These are phyloP conservation scores for Fusarium austroafricanum DNA, from an alignment of 2,329 filamentous ascomycete genomes.

Conservation along the genomic window DNA sequence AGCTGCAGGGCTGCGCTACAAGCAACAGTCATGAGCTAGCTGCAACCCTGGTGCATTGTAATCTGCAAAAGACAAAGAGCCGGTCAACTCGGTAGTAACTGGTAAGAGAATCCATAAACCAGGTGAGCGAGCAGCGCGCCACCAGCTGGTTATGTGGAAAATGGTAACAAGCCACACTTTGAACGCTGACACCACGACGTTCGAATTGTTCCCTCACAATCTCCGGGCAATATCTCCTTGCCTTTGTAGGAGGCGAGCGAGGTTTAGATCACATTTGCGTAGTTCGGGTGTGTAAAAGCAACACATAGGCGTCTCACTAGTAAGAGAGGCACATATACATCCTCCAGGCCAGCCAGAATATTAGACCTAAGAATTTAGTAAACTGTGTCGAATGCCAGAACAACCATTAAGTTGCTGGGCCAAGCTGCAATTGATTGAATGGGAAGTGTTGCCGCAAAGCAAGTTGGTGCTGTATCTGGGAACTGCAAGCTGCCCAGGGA, in stretches of 20 bases:
- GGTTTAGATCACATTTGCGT: constrained; percentile 28
- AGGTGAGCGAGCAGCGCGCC: constrained; percentile 27
- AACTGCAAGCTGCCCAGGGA: constrained; percentile 23
- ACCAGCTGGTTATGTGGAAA: constrained; percentile 33
- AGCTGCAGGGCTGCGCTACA: constrained; percentile 39
- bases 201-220: constrained; percentile 9
- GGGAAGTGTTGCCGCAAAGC: constrained; percentile 14
- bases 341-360: constrained; percentile 1
- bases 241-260: constrained; percentile 23
- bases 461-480: background rate
- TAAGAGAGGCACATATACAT: background rate
- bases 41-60: constrained; percentile 23
- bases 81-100: constrained; percentile 12
- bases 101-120: constrained; percentile 18
- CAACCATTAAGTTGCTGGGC: constrained; percentile 7
- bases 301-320: constrained; percentile 24
- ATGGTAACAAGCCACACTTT: constrained; percentile 35
- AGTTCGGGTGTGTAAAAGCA: constrained; percentile 11
- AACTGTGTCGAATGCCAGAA: constrained; percentile 19
- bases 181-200: constrained; percentile 20
- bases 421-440: constrained; percentile 24
- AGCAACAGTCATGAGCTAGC: constrained; percentile 32
- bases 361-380: constrained; percentile 1
- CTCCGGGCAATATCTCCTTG: constrained; percentile 24
- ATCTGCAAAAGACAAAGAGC: constrained; percentile 35